These are phyloP conservation scores for Chrysochromulina parva DNA, from an alignment of 78 protist species.

Conservation along the genomic window DNA sequence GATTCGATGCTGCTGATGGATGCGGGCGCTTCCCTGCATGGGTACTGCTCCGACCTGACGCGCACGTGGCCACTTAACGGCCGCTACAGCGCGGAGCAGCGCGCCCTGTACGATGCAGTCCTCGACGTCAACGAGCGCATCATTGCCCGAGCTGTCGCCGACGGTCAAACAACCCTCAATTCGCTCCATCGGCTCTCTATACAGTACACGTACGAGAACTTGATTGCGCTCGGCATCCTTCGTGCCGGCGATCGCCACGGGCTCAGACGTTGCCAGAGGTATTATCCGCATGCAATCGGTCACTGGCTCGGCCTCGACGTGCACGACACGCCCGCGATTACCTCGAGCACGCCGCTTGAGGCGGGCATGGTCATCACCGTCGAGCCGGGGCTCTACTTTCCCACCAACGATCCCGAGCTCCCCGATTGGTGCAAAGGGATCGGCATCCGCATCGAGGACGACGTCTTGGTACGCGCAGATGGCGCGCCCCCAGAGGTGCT, in stretches of 20 bases:
- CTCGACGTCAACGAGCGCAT: conserved; percentile 5
- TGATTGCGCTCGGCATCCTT: not conserved
- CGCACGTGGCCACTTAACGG: conserved; percentile 63
- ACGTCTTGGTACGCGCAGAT: conserved; percentile 75
- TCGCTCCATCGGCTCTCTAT: not conserved
- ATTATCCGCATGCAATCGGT: conserved; percentile 90
- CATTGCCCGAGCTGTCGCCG: too few relatives aligned
- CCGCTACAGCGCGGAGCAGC: conserved; percentile 39
- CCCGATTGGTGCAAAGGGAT: conserved; percentile 63
- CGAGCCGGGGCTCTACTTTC: conserved; percentile 96
- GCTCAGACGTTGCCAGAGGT: not conserved
- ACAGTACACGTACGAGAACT: not conserved
- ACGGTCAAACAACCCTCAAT: too few relatives aligned
- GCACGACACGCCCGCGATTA: conserved; percentile 83
- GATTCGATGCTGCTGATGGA: conserved; percentile 59
- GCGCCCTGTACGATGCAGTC: conserved; percentile 54
- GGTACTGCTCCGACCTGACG: conserved; percentile 76
- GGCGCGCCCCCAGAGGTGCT: conserved; percentile 50
- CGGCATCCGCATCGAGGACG: conserved; percentile 93
- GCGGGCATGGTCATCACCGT: conserved; percentile 84
- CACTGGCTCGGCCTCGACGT: conserved; percentile 91
- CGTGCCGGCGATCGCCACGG: not conserved
- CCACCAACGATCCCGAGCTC: not conserved
- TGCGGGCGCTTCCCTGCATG: conserved; percentile 55
- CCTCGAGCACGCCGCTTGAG: not conserved